Evolutionary conservation across 148 eudicot genomes (phyloP).

Genomic region (Chenopodium formosanum): DNA sequence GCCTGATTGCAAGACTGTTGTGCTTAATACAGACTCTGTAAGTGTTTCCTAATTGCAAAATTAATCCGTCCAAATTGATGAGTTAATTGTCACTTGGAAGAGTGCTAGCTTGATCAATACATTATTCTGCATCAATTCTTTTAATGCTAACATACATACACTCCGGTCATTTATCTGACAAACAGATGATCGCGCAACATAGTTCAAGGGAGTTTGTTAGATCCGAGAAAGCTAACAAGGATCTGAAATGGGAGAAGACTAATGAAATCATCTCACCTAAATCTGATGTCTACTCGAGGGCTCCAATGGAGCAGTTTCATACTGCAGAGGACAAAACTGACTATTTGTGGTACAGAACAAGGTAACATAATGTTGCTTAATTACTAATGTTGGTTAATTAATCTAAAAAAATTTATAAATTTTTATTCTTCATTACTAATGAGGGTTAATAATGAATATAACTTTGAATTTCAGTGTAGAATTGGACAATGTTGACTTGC

Average conservation of each 20-base stretch:
- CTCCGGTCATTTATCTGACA: not conserved
- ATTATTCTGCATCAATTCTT: not conserved
- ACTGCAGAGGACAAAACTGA: conserved; percentile 63
- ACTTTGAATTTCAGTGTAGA: conserved; percentile 43
- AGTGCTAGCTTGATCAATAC: not conserved
- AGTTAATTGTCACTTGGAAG: not conserved
- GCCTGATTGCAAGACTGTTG: conserved; percentile 83
- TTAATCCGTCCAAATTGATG: too few relatives aligned
- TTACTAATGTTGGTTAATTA: not conserved
- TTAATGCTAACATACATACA: not conserved
- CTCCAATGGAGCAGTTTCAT: conserved; percentile 57
- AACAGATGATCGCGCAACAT: conserved; percentile 71
- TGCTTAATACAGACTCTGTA: conserved; percentile 64
- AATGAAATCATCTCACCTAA: conserved; percentile 46
- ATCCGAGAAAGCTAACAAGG: conserved; percentile 39
- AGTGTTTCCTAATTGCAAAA: conserved; percentile 3
- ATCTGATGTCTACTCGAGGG: conserved; percentile 15
- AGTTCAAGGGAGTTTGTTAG: conserved; percentile 49
- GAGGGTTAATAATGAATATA: not conserved
- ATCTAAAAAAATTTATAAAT: not conserved
- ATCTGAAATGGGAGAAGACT: conserved; percentile 64
- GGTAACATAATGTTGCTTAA: conserved; percentile 31
- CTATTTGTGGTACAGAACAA: conserved; percentile 85
- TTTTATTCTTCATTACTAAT: not conserved
- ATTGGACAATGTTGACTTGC: conserved; percentile 60